phyloP scores from a whole-genome alignment of 2,329 filamentous ascomycete genomes.

The Chaetomiaceae sp. region DNA sequence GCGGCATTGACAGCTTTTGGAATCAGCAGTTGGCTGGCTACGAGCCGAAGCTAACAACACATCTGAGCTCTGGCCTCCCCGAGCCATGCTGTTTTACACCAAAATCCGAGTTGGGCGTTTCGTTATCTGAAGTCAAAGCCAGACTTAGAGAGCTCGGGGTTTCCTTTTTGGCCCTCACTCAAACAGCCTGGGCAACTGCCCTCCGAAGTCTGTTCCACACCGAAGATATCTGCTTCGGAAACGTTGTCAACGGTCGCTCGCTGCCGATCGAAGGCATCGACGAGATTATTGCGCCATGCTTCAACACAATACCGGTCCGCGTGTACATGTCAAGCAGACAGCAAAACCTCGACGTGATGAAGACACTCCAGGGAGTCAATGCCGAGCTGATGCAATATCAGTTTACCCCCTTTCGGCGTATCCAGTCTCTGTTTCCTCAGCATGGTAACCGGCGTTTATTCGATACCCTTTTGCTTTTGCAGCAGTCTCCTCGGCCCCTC shows the following conservation, averaged over 20 bases:
- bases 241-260: slow-evolving; percentile 74
- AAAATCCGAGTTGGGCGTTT: slow-evolving; percentile 30
- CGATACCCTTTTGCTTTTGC: slow-evolving; percentile 75
- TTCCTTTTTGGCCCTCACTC: slow-evolving; percentile 63
- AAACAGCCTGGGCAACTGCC: slow-evolving; percentile 67
- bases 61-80: not conserved
- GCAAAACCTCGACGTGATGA: slow-evolving; percentile 55
- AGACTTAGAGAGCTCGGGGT: slow-evolving; percentile 50
- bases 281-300: slow-evolving; percentile 78
- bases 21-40: slow-evolving; percentile 49
- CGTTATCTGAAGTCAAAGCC: slow-evolving; percentile 44
- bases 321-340: slow-evolving; percentile 45
- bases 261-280: slow-evolving; percentile 62
- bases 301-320: slow-evolving; percentile 80
- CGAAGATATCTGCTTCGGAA: slow-evolving; percentile 78
- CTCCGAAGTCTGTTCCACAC: slow-evolving; percentile 53
- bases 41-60: slow-evolving; percentile 28
- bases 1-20: slow-evolving; percentile 64
- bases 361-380: slow-evolving; percentile 58
- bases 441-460: slow-evolving; percentile 56
- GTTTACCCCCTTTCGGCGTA: slow-evolving; percentile 66
- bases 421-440: slow-evolving; percentile 52
- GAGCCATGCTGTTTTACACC: not conserved
- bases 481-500: slow-evolving; percentile 58
- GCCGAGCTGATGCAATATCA: slow-evolving; percentile 62